Percentiles rank a stretch among this genome's conserved stretches.
These are phyloP conservation scores for Gossypium schwendimanii DNA, from an alignment of 441 rosid species.

Conservation along the genomic window DNA sequence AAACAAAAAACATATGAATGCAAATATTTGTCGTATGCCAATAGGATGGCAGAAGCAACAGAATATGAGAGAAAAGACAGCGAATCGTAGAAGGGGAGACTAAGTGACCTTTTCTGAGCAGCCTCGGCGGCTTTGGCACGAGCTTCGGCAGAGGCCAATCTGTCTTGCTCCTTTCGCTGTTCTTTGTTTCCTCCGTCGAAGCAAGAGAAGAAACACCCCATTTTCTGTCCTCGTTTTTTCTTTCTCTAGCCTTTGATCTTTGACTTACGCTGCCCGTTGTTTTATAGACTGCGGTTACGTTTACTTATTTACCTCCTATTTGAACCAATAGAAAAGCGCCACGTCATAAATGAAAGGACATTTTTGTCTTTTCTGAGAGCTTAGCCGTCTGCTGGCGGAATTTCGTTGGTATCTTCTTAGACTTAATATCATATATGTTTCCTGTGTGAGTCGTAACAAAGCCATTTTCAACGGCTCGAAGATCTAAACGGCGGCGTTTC, in stretches of 20 bases:
- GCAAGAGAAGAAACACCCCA: slow-evolving; percentile 75
- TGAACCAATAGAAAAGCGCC: neutral
- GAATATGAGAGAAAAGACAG: neutral
- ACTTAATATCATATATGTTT: neutral
- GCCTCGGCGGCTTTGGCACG: slow-evolving; percentile 96
- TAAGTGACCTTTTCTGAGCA: slow-evolving; percentile 64
- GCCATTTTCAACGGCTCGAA: neutral
- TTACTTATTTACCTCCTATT: neutral
- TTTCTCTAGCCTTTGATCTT: neutral
- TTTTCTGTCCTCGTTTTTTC: neutral
- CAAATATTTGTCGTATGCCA: neutral
- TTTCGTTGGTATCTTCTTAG: neutral
- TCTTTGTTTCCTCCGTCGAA: slow-evolving; percentile 54
- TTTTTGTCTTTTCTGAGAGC: neutral
- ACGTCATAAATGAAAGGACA: neutral
- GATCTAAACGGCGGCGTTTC: neutral
- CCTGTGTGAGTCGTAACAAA: neutral
- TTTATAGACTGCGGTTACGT: neutral
- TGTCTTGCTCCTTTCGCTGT: slow-evolving; percentile 59
- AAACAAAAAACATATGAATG: neutral
- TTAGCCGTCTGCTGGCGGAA: neutral
- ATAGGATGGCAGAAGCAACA: neutral
- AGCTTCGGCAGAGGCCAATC: slow-evolving; percentile 73
- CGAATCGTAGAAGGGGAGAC: neutral
- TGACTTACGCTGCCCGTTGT: neutral